phyloP scores from a whole-genome alignment of 2,329 filamentous ascomycete species.

The Ophiostoma australiae region DNA sequence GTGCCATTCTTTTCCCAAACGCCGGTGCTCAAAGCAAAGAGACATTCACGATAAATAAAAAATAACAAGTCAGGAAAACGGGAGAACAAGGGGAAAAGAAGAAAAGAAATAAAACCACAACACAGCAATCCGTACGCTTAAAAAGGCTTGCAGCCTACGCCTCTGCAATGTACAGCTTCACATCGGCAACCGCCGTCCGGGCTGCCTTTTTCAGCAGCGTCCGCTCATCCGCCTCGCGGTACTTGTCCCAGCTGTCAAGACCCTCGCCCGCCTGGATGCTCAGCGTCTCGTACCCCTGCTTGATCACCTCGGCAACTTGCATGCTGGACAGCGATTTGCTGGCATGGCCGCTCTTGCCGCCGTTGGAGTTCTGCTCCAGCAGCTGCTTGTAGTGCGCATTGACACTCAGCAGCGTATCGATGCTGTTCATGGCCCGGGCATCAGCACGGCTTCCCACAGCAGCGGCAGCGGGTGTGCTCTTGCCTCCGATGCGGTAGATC shows the following conservation, averaged over 20 bases:
- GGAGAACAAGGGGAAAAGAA: not conserved
- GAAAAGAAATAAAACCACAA: not conserved
- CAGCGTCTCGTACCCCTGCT: constrained; percentile 91
- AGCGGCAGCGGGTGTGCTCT: too few species aligned
- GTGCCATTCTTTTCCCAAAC: constrained; percentile 3
- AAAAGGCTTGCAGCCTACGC: not conserved
- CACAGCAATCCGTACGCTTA: too few species aligned
- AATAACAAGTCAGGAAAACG: not conserved
- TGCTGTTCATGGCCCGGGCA: constrained; percentile 52
- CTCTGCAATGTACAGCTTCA: constrained; percentile 30
- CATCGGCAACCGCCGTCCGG: constrained; percentile 64
- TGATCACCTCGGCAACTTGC: constrained; percentile 87
- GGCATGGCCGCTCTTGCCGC: constrained; percentile 38
- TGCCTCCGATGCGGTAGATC: constrained; percentile 55
- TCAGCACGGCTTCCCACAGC: constrained; percentile 38
- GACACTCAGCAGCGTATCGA: constrained; percentile 78
- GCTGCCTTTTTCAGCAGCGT: constrained; percentile 81
- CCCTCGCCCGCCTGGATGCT: constrained; percentile 87
- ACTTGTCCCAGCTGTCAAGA: constrained; percentile 78
- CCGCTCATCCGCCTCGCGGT: constrained; percentile 81
- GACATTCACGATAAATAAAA: not conserved
- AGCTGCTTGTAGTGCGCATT: constrained; percentile 82
- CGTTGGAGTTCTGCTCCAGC: constrained; percentile 50
- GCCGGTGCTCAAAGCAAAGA: not conserved
- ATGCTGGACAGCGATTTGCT: constrained; percentile 52